A percentile compares a stretch with the other conserved stretches of the same genome.
Conservation (phyloP, 805 yeast genomes). For the Wickerhamomyces canadensis region DNA sequence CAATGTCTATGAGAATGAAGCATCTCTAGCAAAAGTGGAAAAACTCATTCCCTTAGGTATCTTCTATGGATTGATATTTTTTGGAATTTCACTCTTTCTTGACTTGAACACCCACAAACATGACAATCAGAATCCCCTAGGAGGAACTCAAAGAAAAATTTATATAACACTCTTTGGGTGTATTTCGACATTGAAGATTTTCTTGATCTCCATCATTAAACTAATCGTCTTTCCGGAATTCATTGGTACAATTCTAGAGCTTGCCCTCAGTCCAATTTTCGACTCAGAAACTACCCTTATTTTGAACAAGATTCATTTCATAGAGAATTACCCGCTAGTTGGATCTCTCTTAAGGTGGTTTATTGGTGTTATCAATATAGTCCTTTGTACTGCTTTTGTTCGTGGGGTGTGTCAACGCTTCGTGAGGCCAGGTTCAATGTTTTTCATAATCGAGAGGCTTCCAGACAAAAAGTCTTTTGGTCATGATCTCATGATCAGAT, state of each 20-base stretch:
- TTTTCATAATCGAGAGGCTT: no score
- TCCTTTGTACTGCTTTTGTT: slow-evolving; percentile 76
- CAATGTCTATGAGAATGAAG: slow-evolving; percentile 18
- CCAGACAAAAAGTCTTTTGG: no score
- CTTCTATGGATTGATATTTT: slow-evolving; percentile 29
- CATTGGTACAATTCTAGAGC: slow-evolving; percentile 75
- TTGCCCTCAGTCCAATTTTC: slow-evolving; percentile 59
- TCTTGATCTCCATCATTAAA: slow-evolving; percentile 70
- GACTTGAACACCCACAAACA: slow-evolving; percentile 19
- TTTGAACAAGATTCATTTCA: background rate
- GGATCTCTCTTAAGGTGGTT: slow-evolving; percentile 39
- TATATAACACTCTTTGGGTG: slow-evolving; percentile 51
- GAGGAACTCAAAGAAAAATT: slow-evolving; percentile 44
- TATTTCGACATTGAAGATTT: slow-evolving; percentile 65
- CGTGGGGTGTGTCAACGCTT: slow-evolving; percentile 72
- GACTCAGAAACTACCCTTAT: slow-evolving; percentile 8
- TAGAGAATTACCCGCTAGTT: background rate
- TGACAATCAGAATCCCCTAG: slow-evolving; percentile 37
- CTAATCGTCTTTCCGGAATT: slow-evolving; percentile 76
- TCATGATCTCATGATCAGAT: slow-evolving; percentile 96
- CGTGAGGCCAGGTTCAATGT: slow-evolving; percentile 83
- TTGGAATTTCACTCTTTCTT: slow-evolving; percentile 28
- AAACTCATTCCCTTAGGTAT: slow-evolving; percentile 31
- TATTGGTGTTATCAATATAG: slow-evolving; percentile 82
- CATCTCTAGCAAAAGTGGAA: slow-evolving; percentile 30